Conservation (phyloP, 73 alveolate genomes). For the Durusdinium trenchii region DNA sequence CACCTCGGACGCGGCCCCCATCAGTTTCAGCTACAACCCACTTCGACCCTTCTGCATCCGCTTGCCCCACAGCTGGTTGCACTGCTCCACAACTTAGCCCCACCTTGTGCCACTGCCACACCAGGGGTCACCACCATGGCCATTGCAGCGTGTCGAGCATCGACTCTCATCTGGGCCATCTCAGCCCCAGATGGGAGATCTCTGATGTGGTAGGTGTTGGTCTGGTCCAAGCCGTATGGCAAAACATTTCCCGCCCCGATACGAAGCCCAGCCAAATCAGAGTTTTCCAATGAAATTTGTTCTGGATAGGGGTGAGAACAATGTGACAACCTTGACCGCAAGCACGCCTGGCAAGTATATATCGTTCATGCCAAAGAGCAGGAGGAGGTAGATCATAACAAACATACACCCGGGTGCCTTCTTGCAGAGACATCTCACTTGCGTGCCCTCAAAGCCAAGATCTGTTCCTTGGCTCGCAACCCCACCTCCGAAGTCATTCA, state of each 20-base stretch:
- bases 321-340: slow-evolving; percentile 44
- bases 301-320: slow-evolving; percentile 49
- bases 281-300: not conserved
- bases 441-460: not conserved
- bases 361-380: not conserved
- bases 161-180: not conserved
- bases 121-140: not conserved
- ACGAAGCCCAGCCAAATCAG: not conserved
- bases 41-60: not conserved
- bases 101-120: not conserved
- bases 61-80: not conserved
- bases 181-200: not conserved
- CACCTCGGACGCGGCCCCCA: slow-evolving; percentile 11
- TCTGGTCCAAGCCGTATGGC: not conserved
- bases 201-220: not conserved
- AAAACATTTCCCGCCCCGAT: not conserved
- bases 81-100: not conserved
- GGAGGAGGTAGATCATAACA: slow-evolving; percentile 42
- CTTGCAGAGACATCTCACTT: not conserved
- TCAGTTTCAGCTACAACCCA: slow-evolving; percentile 34
- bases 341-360: not conserved
- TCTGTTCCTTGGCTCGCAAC: not conserved
- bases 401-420: not conserved
- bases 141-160: slow-evolving; percentile 8
- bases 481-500: not conserved